Evolutionary conservation across 73 alveolate species (phyloP).

Genomic region (Paramecium sonneborni): DNA sequence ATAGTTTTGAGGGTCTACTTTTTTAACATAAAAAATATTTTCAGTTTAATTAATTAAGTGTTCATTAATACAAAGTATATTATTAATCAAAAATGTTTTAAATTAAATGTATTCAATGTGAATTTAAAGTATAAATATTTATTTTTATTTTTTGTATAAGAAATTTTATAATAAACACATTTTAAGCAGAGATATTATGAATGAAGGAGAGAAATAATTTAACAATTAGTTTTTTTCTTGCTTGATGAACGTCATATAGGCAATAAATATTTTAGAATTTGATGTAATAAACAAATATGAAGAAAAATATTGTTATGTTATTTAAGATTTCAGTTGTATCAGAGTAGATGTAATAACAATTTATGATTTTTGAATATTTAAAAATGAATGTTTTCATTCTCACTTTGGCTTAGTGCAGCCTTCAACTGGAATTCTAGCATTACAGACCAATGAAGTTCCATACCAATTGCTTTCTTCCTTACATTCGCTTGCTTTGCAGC

Average conservation of each 20-base stretch:
- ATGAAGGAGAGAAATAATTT: too few relatives aligned
- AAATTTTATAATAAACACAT: too few relatives aligned
- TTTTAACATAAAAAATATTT: too few relatives aligned
- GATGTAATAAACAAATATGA: neutral
- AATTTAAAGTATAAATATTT: too few relatives aligned
- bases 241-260: neutral
- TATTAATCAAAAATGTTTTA: too few relatives aligned
- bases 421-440: neutral
- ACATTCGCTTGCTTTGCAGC: neutral
- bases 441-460: neutral
- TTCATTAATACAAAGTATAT: too few relatives aligned
- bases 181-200: too few relatives aligned
- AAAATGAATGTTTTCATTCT: neutral
- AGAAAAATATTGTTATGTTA: neutral
- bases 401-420: constrained; percentile 10
- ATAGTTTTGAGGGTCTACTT: too few relatives aligned
- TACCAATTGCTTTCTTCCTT: neutral
- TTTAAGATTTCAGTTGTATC: neutral
- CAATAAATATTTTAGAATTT: neutral
- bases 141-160: too few relatives aligned
- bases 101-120: too few relatives aligned
- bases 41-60: too few relatives aligned
- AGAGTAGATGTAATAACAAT: neutral
- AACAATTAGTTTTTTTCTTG: neutral
- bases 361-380: neutral